Evolutionary conservation across 2,329 filamentous ascomycete species (phyloP).

Genomic region (Diaporthe longicolla): DNA sequence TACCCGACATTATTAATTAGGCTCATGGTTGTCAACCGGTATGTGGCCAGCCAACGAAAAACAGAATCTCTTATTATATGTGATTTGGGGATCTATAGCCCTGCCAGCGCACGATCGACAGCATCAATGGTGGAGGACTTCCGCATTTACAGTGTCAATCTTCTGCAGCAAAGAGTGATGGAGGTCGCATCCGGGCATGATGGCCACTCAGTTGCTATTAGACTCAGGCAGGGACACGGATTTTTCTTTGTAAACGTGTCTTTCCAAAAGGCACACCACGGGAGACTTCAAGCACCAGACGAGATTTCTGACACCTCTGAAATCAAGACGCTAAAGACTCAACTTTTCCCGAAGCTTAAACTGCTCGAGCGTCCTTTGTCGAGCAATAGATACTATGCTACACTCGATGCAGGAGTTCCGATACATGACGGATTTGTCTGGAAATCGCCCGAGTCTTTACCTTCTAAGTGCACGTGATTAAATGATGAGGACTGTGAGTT

Average conservation of each 20-base stretch:
- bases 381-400: not conserved
- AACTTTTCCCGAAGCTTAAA: not conserved
- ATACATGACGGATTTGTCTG: not conserved
- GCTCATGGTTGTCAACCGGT: not conserved
- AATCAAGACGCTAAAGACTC: not conserved
- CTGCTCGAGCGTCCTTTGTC: not conserved
- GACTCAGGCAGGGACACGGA: not conserved
- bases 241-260: not conserved
- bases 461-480: too few relatives aligned
- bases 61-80: not conserved
- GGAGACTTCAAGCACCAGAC: not conserved
- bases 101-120: not conserved
- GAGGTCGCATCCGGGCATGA: not conserved
- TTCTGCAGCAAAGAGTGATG: not conserved
- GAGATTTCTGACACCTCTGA: not conserved
- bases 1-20: not conserved
- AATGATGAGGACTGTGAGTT: not conserved
- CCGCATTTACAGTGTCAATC: not conserved
- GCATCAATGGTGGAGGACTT: constrained; percentile 10
- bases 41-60: not conserved
- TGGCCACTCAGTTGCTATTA: constrained; percentile 4
- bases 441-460: not conserved
- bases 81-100: not conserved
- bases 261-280: not conserved
- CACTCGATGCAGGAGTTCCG: not conserved